Evolutionary conservation across 495 filamentous ascomycete genomes (phyloP), one percentile per base, ranked within the genome.

Genomic region (Xylaria telfairii): DNA sequence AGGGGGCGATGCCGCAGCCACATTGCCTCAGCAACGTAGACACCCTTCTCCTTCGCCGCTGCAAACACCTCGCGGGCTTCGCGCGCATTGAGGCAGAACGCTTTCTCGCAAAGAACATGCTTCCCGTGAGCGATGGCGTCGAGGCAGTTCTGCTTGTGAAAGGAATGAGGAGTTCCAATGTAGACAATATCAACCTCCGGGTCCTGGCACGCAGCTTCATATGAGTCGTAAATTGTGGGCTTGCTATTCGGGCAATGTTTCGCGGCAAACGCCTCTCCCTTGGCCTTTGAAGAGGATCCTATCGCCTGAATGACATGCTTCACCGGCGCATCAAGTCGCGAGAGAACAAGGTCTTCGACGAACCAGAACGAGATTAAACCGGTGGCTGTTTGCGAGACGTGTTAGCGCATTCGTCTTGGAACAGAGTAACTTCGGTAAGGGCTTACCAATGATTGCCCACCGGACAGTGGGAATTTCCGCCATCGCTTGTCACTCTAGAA

Each of bases 1-100:
- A 93, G 75, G 0, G 92, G 92, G 81, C 92, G 92, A 78, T 89
- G 92, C 5, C 92, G 83, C 59, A 91, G 93, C 92, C 92, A 94
- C 21, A 93, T 88, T 32, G 91, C 83, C 65, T 85, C 82, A 67
- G 82, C 79, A 41, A 85, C 61, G 71, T 78, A 86, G 0, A 85
- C 79, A 1, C 81, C 77, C 63, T 84, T 84, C 44, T 68, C 67
- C 57, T 75, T 78, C 4, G 84, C 83, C 0, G 82, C 79, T 24
- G 76, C 72, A 51, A 85, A 77, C 4, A 86, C 72, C 62, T 83
- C 77, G 57, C 74, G 65, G 9, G 81, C 77, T 57, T 85, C 74
- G 9, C 57, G 69, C 13, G 79, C 74, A 49, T 79, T 85, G 21
- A 85, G 62, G 7, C 79, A 77, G 61, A 86, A 81, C 0, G 82